Conservation (phyloP, 179 eudicot genomes). For the Monotropa hypopitys region DNA sequence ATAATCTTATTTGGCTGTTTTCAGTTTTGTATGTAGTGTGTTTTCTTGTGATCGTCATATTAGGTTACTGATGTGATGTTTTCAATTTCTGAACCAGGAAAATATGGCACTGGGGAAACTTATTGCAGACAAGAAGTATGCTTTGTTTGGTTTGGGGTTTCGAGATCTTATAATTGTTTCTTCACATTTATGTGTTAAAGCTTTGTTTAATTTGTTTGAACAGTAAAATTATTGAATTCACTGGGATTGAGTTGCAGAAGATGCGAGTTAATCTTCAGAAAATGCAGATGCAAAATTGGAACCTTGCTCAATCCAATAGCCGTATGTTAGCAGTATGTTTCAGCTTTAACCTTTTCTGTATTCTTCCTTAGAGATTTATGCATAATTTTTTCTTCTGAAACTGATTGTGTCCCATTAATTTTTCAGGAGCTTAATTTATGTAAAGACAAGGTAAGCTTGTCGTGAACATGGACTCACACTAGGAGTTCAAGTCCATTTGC, state of each 20-base stretch:
- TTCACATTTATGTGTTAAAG: not conserved
- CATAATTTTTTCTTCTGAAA: conserved; percentile 4
- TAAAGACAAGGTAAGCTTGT: conserved; percentile 55
- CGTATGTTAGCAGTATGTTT: conserved; percentile 64
- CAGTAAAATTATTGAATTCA: conserved; percentile 65
- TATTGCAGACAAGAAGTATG: conserved; percentile 56
- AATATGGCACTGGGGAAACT: conserved; percentile 42
- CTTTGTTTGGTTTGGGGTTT: not conserved
- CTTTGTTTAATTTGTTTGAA: not conserved
- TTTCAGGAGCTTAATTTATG: conserved; percentile 68
- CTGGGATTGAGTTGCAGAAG: conserved; percentile 53
- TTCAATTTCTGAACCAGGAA: conserved; percentile 31
- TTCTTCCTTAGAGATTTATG: not conserved
- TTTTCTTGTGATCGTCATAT: conserved; percentile 4
- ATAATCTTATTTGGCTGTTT: conserved; percentile 33
- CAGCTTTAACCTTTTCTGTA: not conserved
- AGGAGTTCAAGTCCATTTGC: not conserved
- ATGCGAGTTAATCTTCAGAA: conserved; percentile 41
- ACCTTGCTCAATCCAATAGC: conserved; percentile 65
- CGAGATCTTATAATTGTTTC: conserved; percentile 5
- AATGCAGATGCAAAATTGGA: conserved; percentile 62
- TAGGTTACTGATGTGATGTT: not conserved
- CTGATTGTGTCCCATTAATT: conserved; percentile 6
- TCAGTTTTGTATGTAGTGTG: not conserved
- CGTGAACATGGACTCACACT: not conserved